Base-by-base conservation (phyloP, 441 rosid genomes). In the Euphorbia schlechtendalii region DNA sequence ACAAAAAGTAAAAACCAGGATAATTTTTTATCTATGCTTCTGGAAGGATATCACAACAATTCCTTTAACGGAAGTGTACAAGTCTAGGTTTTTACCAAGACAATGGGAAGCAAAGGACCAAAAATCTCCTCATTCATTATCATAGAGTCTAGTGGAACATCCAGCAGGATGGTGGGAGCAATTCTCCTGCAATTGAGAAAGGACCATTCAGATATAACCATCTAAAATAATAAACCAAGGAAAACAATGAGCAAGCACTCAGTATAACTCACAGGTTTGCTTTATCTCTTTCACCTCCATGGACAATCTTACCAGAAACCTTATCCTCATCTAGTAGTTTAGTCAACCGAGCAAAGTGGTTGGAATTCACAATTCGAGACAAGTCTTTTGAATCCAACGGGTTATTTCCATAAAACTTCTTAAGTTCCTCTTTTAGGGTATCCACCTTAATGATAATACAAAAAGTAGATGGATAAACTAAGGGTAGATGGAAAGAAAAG, bases 251-350 rank as follows among this genome's bases (percentile, higher is more conserved):
- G 65, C 59, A 57, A 14, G 68, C 49, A 22, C 36, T 13, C 49
- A 40, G 30, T 61, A 58, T 28, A 69, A 82, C 98, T 89, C 77
- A 91, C 99, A 91, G 78, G 48, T 80, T 89, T 34, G 68, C 78
- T 72, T 80, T 59, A 72, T 92, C 88, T 64, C 78, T 86, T 80
- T 84, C 81, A 67, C 98, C 97, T 32, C 99, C 99, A 58, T 78
- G 59, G 69, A 92, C 78, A 62, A 95, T 85, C 73, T 88, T 95
- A 20, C 80, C 81, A 64, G 88, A 82, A 72, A 89, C 92, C 69
- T 88, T 83, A 28, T 84, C 89, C 51, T 95, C 99, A 34, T 92
- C 99, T 71, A 95, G 67, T 68, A 92, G 74, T 75, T 85, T 95
- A 57, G 79, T 56, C 65, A 95, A 15, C 15, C 99, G 96, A 66